These are phyloP conservation scores for Oryza coarctata DNA, from an alignment of 176 grass and related monocot species.

Conservation along the genomic window DNA sequence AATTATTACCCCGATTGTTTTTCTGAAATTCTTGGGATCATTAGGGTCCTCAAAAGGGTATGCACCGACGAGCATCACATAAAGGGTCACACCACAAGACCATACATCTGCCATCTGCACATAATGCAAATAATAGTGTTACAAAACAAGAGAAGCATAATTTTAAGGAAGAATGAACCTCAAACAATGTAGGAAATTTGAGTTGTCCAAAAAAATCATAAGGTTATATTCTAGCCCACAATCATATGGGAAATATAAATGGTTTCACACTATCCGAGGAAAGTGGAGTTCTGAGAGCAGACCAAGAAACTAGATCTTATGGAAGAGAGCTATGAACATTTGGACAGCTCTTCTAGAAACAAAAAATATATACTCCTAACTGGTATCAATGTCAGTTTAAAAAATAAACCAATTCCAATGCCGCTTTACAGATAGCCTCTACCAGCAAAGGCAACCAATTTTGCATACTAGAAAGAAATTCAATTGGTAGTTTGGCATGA, in stretches of 20 bases:
- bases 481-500: slow-evolving; percentile 10
- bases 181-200: not conserved
- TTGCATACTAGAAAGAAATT: slow-evolving; percentile 18
- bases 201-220: not conserved
- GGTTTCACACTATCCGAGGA: too few species aligned
- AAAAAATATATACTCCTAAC: not conserved
- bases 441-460: slow-evolving; percentile 4
- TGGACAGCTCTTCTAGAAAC: slow-evolving; percentile 16
- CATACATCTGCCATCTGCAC: slow-evolving; percentile 75
- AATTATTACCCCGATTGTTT: slow-evolving; percentile 61
- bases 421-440: slow-evolving; percentile 14
- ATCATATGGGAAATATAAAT: not conserved
- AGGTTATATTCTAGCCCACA: not conserved
- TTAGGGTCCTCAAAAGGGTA: slow-evolving; percentile 80
- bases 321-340: not conserved
- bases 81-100: slow-evolving; percentile 81
- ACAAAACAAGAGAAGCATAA: not conserved
- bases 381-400: not conserved
- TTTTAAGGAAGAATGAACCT: slow-evolving; percentile 23
- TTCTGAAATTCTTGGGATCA: slow-evolving; percentile 77
- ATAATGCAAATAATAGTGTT: not conserved
- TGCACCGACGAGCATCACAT: slow-evolving; percentile 77
- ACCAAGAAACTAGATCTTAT: not conserved
- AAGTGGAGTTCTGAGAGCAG: too few species aligned
- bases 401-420: slow-evolving; percentile 12